Evolutionary conservation across 106 monocot species (phyloP).

Genomic region (Phalaenopsis equestris): DNA sequence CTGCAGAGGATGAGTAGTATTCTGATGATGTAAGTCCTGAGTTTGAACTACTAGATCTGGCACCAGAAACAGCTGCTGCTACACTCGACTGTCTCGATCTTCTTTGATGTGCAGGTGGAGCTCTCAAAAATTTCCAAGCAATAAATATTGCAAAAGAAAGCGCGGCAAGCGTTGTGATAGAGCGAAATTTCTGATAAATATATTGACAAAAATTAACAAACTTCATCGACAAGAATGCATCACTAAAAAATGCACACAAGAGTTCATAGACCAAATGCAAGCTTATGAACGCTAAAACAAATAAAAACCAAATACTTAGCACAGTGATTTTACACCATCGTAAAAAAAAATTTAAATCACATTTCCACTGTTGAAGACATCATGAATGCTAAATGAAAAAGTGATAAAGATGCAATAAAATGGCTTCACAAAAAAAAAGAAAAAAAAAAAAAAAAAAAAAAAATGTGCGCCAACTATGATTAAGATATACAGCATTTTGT

Average conservation of each 20-base stretch:
- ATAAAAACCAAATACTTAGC: neutral
- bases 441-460: neutral
- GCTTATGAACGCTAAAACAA: neutral
- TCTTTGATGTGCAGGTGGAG: constrained; percentile 39
- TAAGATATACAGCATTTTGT: too few relatives aligned
- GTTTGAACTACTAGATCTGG: constrained; percentile 16
- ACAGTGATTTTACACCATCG: neutral
- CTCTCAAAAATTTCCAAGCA: constrained; percentile 58
- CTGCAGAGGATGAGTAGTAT: constrained; percentile 34
- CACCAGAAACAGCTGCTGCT: constrained; percentile 20
- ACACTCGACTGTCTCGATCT: constrained; percentile 26
- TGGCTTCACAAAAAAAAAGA: neutral
- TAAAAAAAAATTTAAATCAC: neutral
- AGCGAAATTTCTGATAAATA: constrained; percentile 35
- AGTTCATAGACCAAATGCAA: neutral
- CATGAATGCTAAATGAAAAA: neutral
- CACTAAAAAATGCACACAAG: neutral
- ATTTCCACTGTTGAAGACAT: neutral
- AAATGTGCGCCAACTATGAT: too few relatives aligned
- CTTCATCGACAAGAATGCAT: neutral
- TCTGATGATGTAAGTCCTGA: constrained; percentile 18
- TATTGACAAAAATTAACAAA: neutral
- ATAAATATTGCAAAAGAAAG: constrained; percentile 37
- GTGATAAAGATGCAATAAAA: neutral
- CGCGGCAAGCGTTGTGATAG: constrained; percentile 43